Base-by-base conservation (phyloP, 2,329 filamentous ascomycete genomes). In the Fusarium globosum region DNA sequence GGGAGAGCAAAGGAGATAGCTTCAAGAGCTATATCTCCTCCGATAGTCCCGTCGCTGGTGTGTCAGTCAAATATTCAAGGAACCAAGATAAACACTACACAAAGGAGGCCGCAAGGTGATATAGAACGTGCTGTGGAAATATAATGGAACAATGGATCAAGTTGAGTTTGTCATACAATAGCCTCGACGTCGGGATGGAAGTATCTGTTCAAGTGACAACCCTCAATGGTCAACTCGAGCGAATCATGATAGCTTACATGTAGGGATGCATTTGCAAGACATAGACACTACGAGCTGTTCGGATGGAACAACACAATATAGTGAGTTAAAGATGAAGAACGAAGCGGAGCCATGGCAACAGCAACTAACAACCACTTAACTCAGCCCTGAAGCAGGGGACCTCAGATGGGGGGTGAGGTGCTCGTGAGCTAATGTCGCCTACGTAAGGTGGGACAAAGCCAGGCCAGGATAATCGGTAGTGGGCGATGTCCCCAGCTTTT, bases 401-500 rank as follows among this genome's bases (percentile, higher is more conserved):
- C 52, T 51, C 52, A 38, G 49, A 18, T 36, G 41, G 33, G 33
- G 13, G 39, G 43, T 62, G 69, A 68, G 59, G 52, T 64, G 41
- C 26, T 64, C 70, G 53, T 66, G 56, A 48, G 56, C 61, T 56
- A 51, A 72, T 45, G 48, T 56, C 49, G 30, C 57, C 55, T 49
- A 73, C 30, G 30, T 51, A 51, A 35, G 59, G 67, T 69, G 66
- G 55, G 61, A 75, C 71, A 68, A 26, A 53, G 45, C 53, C 53
- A 51, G 67, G 67, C 63, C 51, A 56, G 51, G 68, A 65, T 64
- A 39, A 43, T 68, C 42, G 46, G 48, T 48, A 68, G 61, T 62
- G 69, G 64, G 65, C 51, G 51, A 55, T 56, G 69, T 53, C 71
- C 71, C 71, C 51, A 56, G 69, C 65, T 65, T 65, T 67, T 70